Base-by-base conservation (phyloP, 495 filamentous ascomycete species). In the Penicillium odoratum region DNA sequence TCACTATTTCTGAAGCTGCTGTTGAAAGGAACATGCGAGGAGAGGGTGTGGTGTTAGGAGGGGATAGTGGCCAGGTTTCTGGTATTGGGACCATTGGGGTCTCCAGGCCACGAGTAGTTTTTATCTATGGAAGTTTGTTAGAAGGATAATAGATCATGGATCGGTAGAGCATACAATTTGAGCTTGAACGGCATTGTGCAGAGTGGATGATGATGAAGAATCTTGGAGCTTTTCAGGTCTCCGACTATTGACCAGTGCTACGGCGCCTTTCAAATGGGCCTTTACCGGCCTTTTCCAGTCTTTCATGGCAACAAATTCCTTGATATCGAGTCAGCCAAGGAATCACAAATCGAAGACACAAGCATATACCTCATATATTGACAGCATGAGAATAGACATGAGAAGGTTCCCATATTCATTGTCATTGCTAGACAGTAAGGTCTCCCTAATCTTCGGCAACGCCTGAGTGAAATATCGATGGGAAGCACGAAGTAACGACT, bases 351-450 rank as follows among this genome's bases (percentile, higher is more conserved):
- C 15, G 21, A 40, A 15, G 16, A 15, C 28, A 47, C 29, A 10
- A n/a, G 4, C 69, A n/a, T 72, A 42, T 60, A 86, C 84, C 78
- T 89, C 86, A 55, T 84, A 89, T n/a, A 84, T 78, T 0, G 82
- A 83, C 44, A 89, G 70, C 29, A 88, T 63, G 40, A 90, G 69
- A 25, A 89, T 80, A 0, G 85, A 75, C 29, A 84, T 81, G n/a
- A 90, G 65, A 11, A 83, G 82, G 40, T 78, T 73, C 56, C 88
- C 83, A 21, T 80, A 69, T 56, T 73, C 68, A 47, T 76, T 74
- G 42, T 74, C 67, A 9, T 75, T 61, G 28, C 80, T 77, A 30
- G 79, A 74, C 47, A 76, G 69, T 38, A 90, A 69, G 0, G 85
- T 81, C 1, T 71, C 53, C 47, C 85, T 81, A 0, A 81, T 82